phyloP scores from a whole-genome alignment of 2,329 filamentous ascomycete genomes.

The Phyllosticta paracitricarpa region DNA sequence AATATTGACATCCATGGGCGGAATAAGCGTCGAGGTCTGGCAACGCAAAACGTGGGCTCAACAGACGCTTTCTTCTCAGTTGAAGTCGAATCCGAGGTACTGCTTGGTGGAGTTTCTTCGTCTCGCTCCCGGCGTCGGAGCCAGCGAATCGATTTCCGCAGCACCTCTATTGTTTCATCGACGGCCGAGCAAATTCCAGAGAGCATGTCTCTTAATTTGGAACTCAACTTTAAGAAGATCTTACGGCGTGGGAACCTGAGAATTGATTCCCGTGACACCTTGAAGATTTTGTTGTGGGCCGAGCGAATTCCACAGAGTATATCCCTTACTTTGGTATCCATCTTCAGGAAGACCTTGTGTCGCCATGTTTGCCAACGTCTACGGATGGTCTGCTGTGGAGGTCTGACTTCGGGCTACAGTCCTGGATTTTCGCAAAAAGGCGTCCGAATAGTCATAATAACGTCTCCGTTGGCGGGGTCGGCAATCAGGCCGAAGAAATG shows the following conservation, averaged over 20 bases:
- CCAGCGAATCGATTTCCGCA: too few species aligned
- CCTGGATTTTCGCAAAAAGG: neutral
- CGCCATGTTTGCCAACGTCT: neutral
- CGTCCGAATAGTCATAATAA: neutral
- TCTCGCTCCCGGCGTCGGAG: too few species aligned
- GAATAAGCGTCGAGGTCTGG: too few species aligned
- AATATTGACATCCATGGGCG: neutral
- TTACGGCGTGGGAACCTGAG: too few species aligned
- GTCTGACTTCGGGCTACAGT: neutral
- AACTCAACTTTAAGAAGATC: neutral
- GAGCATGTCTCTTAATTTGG: neutral
- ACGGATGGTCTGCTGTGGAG: neutral
- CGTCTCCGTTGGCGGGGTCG: neutral
- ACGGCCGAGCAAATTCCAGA: neutral
- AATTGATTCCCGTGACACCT: too few species aligned
- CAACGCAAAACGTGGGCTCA: too few species aligned
- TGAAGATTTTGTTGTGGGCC: neutral
- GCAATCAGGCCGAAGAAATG: neutral
- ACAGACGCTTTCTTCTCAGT: too few species aligned
- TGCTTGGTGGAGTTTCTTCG: too few species aligned
- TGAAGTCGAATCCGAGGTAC: too few species aligned
- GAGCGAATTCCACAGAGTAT: neutral
- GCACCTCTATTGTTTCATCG: neutral
- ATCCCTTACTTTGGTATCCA: neutral
- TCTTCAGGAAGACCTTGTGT: neutral